These are phyloP conservation scores for Saccharum spontaneum DNA, from an alignment of 176 grass and related monocot genomes.

Conservation along the genomic window DNA sequence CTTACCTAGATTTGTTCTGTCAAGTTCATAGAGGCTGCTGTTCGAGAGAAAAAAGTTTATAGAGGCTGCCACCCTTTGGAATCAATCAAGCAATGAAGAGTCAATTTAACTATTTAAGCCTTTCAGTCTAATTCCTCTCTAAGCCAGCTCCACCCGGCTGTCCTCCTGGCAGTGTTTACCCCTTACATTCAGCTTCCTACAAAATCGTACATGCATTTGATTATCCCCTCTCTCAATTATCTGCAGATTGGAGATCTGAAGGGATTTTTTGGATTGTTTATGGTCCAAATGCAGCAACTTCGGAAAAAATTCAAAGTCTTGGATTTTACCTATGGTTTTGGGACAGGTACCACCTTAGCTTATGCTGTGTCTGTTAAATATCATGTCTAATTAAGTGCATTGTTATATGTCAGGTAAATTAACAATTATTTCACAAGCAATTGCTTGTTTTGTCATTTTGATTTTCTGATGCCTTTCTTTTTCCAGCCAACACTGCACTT, in stretches of 20 bases:
- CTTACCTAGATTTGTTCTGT: not conserved
- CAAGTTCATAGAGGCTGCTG: not conserved
- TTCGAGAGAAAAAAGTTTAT: not conserved
- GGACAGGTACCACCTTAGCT: slow-evolving; percentile 65
- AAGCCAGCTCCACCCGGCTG: not conserved
- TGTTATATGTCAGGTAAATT: not conserved
- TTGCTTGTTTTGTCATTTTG: not conserved
- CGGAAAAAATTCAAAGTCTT: slow-evolving; percentile 76
- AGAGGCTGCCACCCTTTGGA: not conserved
- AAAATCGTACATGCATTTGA: not conserved
- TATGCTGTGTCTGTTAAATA: slow-evolving; percentile 3
- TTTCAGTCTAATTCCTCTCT: not conserved
- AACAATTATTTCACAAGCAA: not conserved
- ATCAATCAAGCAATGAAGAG: not conserved
- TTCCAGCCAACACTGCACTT: slow-evolving; percentile 87
- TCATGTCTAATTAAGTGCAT: not conserved
- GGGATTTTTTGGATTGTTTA: slow-evolving; percentile 93
- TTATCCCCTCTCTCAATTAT: not conserved
- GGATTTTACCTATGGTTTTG: slow-evolving; percentile 79
- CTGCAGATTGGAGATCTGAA: slow-evolving; percentile 88
- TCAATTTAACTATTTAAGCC: not conserved
- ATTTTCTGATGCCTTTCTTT: not conserved
- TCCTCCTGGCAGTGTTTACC: not conserved
- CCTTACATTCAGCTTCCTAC: not conserved
- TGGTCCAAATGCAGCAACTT: slow-evolving; percentile 86